Percentiles rank a stretch among this genome's conserved stretches.
These are phyloP conservation scores for Acanthochlamys bracteata DNA, from an alignment of 106 monocot genomes.

Conservation along the genomic window DNA sequence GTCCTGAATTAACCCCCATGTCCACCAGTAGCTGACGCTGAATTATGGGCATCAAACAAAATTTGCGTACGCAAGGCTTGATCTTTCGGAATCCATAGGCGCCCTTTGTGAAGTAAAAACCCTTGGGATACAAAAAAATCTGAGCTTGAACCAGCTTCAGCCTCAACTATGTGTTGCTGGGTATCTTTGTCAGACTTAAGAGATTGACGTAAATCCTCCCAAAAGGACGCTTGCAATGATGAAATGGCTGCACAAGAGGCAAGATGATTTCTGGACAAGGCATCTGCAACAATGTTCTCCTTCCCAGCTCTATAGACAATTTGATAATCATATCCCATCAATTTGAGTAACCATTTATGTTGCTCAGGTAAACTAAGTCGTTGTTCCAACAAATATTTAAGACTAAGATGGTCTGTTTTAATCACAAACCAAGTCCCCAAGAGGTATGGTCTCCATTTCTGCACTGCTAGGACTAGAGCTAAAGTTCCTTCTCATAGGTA, in stretches of 20 bases:
- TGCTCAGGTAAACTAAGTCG: not conserved
- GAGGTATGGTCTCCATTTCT: conserved; percentile 1
- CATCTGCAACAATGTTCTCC: conserved; percentile 4
- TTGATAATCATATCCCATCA: conserved; percentile 6
- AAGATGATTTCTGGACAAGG: not conserved
- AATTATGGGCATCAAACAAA: not conserved
- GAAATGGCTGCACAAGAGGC: not conserved
- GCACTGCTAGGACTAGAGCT: not conserved
- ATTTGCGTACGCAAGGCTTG: too few relatives aligned
- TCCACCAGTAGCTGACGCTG: not conserved
- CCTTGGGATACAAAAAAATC: too few relatives aligned
- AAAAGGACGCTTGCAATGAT: not conserved
- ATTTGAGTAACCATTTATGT: conserved; percentile 1
- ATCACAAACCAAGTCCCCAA: not conserved
- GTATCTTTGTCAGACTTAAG: too few relatives aligned
- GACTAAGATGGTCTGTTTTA: conserved; percentile 9
- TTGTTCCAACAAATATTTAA: not conserved
- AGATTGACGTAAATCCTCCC: not conserved
- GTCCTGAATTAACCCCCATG: not conserved
- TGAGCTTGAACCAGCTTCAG: too few relatives aligned
- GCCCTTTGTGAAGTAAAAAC: too few relatives aligned
- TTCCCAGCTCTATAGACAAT: not conserved
- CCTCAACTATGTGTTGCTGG: too few relatives aligned
- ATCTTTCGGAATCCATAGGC: too few relatives aligned
- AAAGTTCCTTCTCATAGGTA: conserved; percentile 5